Conservation (phyloP, 306 rosid species). For the Gleditsia sinensis region DNA sequence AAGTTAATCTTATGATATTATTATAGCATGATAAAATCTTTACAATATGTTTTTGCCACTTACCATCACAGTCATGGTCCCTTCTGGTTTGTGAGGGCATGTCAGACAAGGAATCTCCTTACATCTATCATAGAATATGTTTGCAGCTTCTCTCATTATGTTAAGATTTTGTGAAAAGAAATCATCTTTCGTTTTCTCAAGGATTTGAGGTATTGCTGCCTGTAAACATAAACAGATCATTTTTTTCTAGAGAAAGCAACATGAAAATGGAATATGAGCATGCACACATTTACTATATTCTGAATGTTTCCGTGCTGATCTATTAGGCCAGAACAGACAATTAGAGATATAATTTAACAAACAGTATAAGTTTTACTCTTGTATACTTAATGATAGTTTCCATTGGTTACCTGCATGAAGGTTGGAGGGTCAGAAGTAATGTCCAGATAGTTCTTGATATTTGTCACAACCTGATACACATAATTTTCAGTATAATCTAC, state of each 20-base stretch:
- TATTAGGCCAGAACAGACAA: not conserved
- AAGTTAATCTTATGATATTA: not conserved
- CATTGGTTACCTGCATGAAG: slow-evolving; percentile 57
- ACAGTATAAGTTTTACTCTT: not conserved
- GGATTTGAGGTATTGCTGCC: slow-evolving; percentile 68
- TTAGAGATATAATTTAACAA: not conserved
- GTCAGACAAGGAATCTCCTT: slow-evolving; percentile 62
- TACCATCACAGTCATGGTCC: slow-evolving; percentile 68
- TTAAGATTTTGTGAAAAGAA: slow-evolving; percentile 43
- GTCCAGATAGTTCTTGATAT: slow-evolving; percentile 48
- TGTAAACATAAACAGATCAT: slow-evolving; percentile 27
- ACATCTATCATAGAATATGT: slow-evolving; percentile 44
- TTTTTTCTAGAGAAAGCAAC: not conserved
- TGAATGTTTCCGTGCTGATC: slow-evolving; percentile 2
- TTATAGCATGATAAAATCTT: slow-evolving; percentile 8
- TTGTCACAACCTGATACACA: slow-evolving; percentile 42
- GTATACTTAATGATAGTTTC: not conserved
- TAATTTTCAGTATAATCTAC: not conserved
- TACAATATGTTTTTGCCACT: not conserved
- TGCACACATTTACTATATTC: not conserved
- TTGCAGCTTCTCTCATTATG: slow-evolving; percentile 51
- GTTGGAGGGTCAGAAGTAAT: slow-evolving; percentile 59
- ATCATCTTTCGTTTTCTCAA: slow-evolving; percentile 45
- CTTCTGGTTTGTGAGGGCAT: slow-evolving; percentile 74
- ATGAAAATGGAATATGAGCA: not conserved